phyloP scores from a whole-genome alignment of 2,329 filamentous ascomycete genomes.

The Hymenoscyphus fructigenus region DNA sequence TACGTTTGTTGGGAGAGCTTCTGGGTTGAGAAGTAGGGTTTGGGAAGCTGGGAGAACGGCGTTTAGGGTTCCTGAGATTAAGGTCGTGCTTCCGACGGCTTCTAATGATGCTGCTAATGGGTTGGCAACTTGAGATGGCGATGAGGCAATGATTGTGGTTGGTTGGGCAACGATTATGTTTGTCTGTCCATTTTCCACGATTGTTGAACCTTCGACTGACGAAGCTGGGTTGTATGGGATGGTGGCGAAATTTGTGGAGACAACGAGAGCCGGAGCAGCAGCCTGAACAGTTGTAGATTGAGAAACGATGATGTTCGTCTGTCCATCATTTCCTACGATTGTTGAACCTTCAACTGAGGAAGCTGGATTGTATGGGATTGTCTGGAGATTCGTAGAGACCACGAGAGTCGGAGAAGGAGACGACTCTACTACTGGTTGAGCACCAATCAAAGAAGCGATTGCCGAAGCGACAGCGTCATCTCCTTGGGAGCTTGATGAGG shows the following conservation, averaged over 20 bases:
- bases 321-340: neutral
- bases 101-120: neutral
- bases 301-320: neutral
- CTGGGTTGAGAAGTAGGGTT: neutral
- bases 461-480: neutral
- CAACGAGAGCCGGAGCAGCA: neutral
- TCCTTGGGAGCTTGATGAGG: neutral
- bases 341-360: neutral
- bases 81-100: neutral
- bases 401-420: neutral
- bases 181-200: neutral
- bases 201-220: neutral
- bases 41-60: neutral
- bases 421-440: neutral
- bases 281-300: neutral
- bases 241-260: neutral
- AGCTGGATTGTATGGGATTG: neutral
- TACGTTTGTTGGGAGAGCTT: neutral
- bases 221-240: neutral
- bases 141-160: neutral
- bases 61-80: neutral
- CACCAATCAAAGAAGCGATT: constrained; percentile 13
- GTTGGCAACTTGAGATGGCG: neutral
- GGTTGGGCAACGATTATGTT: neutral
- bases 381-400: neutral